Percentiles rank a stretch among this genome's conserved stretches.
These are phyloP conservation scores for Magnolia changhungtana DNA, from an alignment of 164 flowering plant species.

Conservation along the genomic window DNA sequence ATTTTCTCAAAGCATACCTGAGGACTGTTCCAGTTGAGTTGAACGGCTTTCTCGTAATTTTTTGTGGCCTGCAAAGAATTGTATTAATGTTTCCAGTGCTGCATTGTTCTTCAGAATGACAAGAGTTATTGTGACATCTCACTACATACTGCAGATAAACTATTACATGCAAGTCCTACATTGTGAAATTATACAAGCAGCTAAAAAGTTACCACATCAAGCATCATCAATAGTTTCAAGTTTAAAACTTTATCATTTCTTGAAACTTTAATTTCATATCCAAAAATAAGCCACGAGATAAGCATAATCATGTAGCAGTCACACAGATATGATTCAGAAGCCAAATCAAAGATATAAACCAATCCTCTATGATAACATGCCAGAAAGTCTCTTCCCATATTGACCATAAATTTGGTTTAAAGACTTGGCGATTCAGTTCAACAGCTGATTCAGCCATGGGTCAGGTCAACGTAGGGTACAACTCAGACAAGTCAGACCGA, in stretches of 20 bases:
- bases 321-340: too few relatives aligned
- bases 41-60: constrained; percentile 88
- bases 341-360: too few relatives aligned
- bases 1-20: constrained; percentile 51
- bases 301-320: background rate
- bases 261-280: background rate
- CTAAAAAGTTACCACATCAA: background rate
- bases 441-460: too few relatives aligned
- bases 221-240: background rate
- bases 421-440: too few relatives aligned
- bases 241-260: background rate
- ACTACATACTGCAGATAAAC: background rate
- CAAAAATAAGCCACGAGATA: background rate
- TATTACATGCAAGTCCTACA: background rate
- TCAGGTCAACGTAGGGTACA: too few relatives aligned
- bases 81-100: background rate
- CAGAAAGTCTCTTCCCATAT: too few relatives aligned
- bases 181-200: background rate
- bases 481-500: too few relatives aligned
- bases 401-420: too few relatives aligned
- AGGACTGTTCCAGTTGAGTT: constrained; percentile 97
- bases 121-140: background rate
- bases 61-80: constrained; percentile 65
- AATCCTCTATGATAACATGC: too few relatives aligned
- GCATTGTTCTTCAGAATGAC: background rate